Conservation (phyloP, 2,329 filamentous ascomycete species). For the Emydomyces testavorans region DNA sequence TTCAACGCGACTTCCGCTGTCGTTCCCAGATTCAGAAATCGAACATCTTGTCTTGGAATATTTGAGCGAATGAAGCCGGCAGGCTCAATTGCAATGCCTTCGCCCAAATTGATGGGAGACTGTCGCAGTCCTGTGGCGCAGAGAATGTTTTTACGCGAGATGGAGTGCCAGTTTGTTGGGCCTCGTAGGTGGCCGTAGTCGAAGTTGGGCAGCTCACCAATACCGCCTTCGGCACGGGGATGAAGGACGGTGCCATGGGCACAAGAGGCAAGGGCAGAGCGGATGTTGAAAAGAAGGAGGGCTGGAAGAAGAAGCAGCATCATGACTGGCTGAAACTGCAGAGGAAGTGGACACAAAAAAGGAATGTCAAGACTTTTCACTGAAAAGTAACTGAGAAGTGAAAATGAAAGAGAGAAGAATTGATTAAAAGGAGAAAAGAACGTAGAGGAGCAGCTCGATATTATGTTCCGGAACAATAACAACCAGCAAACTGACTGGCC, state of each 20-base stretch:
- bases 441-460: conserved; percentile 4
- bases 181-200: conserved; percentile 36
- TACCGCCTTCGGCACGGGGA: conserved; percentile 24
- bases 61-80: conserved; percentile 17
- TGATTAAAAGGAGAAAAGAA: background rate
- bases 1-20: conserved; percentile 43
- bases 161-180: conserved; percentile 43
- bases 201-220: conserved; percentile 29
- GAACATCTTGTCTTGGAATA: conserved; percentile 18
- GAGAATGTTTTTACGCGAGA: conserved; percentile 35
- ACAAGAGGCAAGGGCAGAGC: conserved; percentile 28
- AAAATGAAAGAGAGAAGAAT: background rate
- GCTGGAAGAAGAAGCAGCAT: background rate
- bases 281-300: conserved; percentile 10
- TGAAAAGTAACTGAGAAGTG: background rate
- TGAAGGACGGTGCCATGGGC: conserved; percentile 33
- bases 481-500: conserved; percentile 1
- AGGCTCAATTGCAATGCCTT: conserved; percentile 16
- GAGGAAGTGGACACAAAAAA: background rate
- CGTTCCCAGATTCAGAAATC: conserved; percentile 39
- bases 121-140: conserved; percentile 43
- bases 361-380: background rate
- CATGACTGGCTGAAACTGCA: conserved; percentile 2
- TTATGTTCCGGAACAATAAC: conserved; percentile 10
- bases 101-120: conserved; percentile 46